A percentile compares a stretch with the other conserved stretches of the same genome.
These are phyloP conservation scores for Phialocephala sp. DNA, from an alignment of 2,329 filamentous ascomycete genomes.

Conservation along the genomic window DNA sequence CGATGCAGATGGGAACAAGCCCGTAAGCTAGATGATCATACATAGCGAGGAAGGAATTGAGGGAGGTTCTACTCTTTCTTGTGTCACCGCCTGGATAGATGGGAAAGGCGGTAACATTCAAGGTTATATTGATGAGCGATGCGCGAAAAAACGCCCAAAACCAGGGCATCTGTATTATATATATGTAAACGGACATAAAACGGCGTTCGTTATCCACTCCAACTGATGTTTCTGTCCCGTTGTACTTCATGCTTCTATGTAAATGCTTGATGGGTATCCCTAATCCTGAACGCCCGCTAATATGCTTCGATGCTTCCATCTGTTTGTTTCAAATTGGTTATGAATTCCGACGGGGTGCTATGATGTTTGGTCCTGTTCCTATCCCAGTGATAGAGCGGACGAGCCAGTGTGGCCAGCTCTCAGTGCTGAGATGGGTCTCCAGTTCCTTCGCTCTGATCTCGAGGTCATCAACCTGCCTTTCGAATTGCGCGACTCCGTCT, in stretches of 20 bases:
- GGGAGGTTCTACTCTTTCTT: background rate
- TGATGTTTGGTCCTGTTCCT: constrained; percentile 40
- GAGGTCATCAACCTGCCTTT: constrained; percentile 75
- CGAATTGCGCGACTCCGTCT: constrained; percentile 79
- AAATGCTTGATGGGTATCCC: constrained; percentile 39
- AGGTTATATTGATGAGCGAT: background rate
- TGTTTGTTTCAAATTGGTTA: constrained; percentile 11
- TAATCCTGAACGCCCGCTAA: constrained; percentile 37
- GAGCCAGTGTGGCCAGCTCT: constrained; percentile 43
- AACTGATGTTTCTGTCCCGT: constrained; percentile 9
- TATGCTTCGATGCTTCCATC: constrained; percentile 27
- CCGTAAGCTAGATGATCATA: too few species aligned
- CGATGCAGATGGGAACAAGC: too few species aligned
- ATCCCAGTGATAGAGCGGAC: constrained; percentile 43
- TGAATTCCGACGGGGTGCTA: constrained; percentile 24
- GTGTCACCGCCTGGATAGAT: constrained; percentile 10
- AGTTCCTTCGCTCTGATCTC: constrained; percentile 69
- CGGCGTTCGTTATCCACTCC: constrained; percentile 34
- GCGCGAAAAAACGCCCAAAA: background rate
- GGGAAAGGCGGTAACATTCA: background rate
- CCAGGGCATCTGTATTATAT: constrained; percentile 33
- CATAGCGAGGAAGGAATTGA: too few species aligned
- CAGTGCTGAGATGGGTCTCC: constrained; percentile 48
- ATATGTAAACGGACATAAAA: constrained; percentile 25
- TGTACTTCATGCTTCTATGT: constrained; percentile 25